Conservation (phyloP, 2,329 filamentous ascomycete species). For the Fusarium sp. region DNA sequence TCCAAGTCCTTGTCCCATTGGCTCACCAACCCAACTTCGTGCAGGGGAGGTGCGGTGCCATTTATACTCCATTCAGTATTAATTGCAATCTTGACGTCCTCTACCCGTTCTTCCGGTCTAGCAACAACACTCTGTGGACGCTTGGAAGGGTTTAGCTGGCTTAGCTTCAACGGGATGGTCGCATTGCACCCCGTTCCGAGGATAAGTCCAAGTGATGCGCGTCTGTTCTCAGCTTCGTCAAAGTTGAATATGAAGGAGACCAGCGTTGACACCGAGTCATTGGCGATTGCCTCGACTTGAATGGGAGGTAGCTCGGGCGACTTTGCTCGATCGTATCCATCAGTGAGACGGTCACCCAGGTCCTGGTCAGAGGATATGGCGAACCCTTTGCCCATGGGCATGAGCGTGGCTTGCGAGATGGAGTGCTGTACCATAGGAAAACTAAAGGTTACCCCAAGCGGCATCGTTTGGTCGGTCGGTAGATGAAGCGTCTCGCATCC, state of each 20-base stretch:
- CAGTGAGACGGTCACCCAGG: constrained; percentile 68
- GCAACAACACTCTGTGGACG: constrained; percentile 62
- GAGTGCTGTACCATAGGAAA: constrained; percentile 77
- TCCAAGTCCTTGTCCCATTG: constrained; percentile 79
- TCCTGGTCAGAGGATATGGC: constrained; percentile 71
- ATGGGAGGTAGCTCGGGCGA: constrained; percentile 69
- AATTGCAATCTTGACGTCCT: constrained; percentile 76
- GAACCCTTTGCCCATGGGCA: constrained; percentile 79
- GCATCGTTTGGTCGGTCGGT: constrained; percentile 61
- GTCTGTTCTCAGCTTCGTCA: constrained; percentile 69
- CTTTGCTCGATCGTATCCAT: constrained; percentile 69
- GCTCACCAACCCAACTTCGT: constrained; percentile 72
- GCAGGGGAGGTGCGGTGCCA: constrained; percentile 76
- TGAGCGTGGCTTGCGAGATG: constrained; percentile 71
- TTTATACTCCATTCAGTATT: constrained; percentile 90
- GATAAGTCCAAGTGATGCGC: constrained; percentile 83
- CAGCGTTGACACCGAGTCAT: constrained; percentile 84
- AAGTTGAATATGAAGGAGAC: constrained; percentile 81
- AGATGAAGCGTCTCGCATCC: constrained; percentile 62
- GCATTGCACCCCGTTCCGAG: constrained; percentile 86
- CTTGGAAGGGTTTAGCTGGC: constrained; percentile 73
- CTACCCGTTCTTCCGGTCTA: constrained; percentile 59
- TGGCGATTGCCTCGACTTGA: constrained; percentile 80
- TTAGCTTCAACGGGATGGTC: constrained; percentile 77
- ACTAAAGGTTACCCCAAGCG: constrained; percentile 77